Base-by-base conservation (phyloP, 148 eudicot species). In the Spergularia marina region DNA sequence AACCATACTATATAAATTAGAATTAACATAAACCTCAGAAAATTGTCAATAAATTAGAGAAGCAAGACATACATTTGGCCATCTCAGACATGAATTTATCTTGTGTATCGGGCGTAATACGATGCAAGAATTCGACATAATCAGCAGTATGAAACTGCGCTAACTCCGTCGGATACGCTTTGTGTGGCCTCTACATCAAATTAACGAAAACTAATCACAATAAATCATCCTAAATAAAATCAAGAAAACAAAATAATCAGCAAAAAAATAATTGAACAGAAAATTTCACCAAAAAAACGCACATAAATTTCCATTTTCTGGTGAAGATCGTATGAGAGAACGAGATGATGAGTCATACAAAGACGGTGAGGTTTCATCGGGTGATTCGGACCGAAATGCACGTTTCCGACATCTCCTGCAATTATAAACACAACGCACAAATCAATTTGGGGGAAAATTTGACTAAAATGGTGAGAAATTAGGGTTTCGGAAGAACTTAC, bases 341-440 rank as follows among this genome's bases (percentile, higher is more conserved):
- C 98, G 62, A 95, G 89, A 81, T 92, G 97, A 78, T 92, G 97
- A 73, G 98, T 95, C 98, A 95, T 95, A 82, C 96, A 90, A 55
- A 95, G 86, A 62, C 98, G 78, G 65, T 95, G 98, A 57, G 98
- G 98, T 78, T 95, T 95, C 98, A 95, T 95, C 34, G 98, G 98
- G 76, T 95, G 98, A 55, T 92, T 95, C 5, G 98, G 97, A 75
- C 98, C 98, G 65, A 95, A 95, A 81, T 95, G 92, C 7, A 95
- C 96, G 53, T 82, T 95, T 6, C 98, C 98, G 49, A 90, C 97
- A 80, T 95, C 98, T 74, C 98, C 98, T 95, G 89, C 83, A 82
- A 75, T 30, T 13, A 0, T 21, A 53, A 15, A 53, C 16, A 70
- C 15, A 2, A 53, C 9, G 23, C 40, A 13, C 36, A 36, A 13